Evolutionary conservation across 1,284 basidiomycete genomes (phyloP).

Genomic region (Trametes pubescens): DNA sequence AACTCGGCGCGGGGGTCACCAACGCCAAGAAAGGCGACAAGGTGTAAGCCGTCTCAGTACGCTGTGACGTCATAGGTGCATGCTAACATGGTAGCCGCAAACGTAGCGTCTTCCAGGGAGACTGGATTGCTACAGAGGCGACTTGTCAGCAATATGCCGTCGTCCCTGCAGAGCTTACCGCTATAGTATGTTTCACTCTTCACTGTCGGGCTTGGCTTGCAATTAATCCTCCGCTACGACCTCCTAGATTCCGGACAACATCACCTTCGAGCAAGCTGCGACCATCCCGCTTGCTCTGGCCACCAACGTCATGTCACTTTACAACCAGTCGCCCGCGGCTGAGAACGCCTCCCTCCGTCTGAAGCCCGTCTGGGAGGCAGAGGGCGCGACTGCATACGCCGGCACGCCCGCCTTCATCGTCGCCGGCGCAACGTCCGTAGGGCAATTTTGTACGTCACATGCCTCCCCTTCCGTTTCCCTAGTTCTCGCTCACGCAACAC

Average conservation of each 20-base stretch:
- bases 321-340: slow-evolving; percentile 14
- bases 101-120: slow-evolving; percentile 51
- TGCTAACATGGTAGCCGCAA: not conserved
- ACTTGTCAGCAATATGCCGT: slow-evolving; percentile 61
- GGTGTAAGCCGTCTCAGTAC: slow-evolving; percentile 11
- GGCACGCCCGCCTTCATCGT: slow-evolving; percentile 45
- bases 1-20: slow-evolving; percentile 60
- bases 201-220: too few species aligned
- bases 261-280: slow-evolving; percentile 41
- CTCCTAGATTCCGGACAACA: not conserved
- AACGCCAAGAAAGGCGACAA: slow-evolving; percentile 60
- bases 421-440: slow-evolving; percentile 49
- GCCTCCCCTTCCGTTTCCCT: not conserved
- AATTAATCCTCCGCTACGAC: too few species aligned
- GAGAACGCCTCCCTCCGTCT: slow-evolving; percentile 2
- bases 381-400: slow-evolving; percentile 28
- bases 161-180: slow-evolving; percentile 46
- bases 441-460: slow-evolving; percentile 43
- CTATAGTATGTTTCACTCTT: slow-evolving; percentile 33
- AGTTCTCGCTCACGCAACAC: not conserved
- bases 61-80: not conserved
- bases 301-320: slow-evolving; percentile 3
- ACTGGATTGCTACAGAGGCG: slow-evolving; percentile 16
- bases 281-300: slow-evolving; percentile 24
- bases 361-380: slow-evolving; percentile 10